Evolutionary conservation across 1,284 basidiomycete genomes (phyloP).

Genomic region (Butyriboletus appendiculatus): DNA sequence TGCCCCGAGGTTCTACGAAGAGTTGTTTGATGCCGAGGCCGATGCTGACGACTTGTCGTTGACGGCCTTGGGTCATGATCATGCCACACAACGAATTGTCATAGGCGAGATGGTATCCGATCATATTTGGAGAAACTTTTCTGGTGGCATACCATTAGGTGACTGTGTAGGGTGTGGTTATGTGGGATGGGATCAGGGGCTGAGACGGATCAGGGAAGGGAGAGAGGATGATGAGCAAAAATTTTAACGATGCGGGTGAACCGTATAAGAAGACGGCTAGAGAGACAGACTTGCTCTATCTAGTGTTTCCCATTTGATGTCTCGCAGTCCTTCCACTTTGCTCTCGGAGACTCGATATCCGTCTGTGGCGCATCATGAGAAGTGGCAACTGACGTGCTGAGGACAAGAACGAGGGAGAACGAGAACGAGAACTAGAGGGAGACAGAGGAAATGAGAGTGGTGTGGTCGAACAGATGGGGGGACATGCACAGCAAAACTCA

Average conservation of each 20-base stretch:
- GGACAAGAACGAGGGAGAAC: not conserved
- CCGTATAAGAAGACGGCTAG: not conserved
- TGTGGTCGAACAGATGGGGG: not conserved
- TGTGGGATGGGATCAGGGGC: not conserved
- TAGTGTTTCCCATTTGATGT: conserved; percentile 70
- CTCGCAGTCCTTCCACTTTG: conserved; percentile 66
- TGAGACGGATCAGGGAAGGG: not conserved
- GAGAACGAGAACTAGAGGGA: not conserved
- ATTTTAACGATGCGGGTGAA: not conserved
- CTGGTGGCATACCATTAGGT: conserved; percentile 56
- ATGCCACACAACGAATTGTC: conserved; percentile 71
- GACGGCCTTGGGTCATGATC: conserved; percentile 78
- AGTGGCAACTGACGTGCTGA: conserved; percentile 50
- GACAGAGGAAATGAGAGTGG: not conserved
- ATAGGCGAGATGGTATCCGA: conserved; percentile 73
- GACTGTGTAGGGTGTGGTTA: conserved; percentile 16
- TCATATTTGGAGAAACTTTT: conserved; percentile 66
- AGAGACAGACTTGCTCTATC: conserved; percentile 68
- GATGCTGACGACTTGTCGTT: conserved; percentile 73
- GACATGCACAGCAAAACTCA: conserved; percentile 38
- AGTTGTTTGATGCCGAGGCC: conserved; percentile 73
- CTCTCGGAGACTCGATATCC: conserved; percentile 72
- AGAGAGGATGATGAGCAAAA: conserved; percentile 4
- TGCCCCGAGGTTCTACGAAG: conserved; percentile 56
- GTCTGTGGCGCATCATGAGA: conserved; percentile 81